Evolutionary conservation across 768 basidiomycete genomes (phyloP), one percentile per base, ranked within the genome.

Genomic region (Lentinula edodes): DNA sequence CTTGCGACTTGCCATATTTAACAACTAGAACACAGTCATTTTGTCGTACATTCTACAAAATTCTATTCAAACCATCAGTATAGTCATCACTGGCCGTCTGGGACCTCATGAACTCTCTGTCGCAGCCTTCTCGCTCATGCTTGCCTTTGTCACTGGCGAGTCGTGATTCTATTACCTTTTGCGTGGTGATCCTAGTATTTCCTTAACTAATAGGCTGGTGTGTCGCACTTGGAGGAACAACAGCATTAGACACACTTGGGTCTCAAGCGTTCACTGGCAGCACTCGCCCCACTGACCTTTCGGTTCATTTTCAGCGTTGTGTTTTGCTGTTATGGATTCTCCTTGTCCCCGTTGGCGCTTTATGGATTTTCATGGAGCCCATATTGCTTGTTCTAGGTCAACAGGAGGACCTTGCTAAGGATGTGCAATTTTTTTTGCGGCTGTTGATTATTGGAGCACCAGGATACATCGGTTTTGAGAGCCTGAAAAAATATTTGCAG

Each of bases 101-200:
- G 89, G 90, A 2, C 83, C 89, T 18, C 76, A 86, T 64, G 84
- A 88, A 66, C 75, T 91, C 15, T 88, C 88, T 1, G 85, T 83
- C 1, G 81, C 90, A 12, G 88, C 90, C 46, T 88, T 90, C 66
- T 80, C 87, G 34, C 74, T 88, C 69, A 91, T 91, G 89, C 73
- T 91, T 66, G 89, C 88, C 13, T 88, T 85, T 69, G 89, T 90
- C 7, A 88, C 89, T 79, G 87, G 88, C 83, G 74, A 85, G 85
- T 86, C 71, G 68, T 68, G 63, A 63, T 60, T 68, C 58, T 61
- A 64, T 61, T 51, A 67, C 71, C 52, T 62, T 35, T 54, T 62
- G 58, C 65, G 69, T 68, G 65, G 74, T 78, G 81, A 80, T 86
- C 83, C 83, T 81, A 83, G 78, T 66, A 69, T 68, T 64, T 58